Base-by-base conservation (phyloP, 257 asterid genomes). In the Salvia splendens region DNA sequence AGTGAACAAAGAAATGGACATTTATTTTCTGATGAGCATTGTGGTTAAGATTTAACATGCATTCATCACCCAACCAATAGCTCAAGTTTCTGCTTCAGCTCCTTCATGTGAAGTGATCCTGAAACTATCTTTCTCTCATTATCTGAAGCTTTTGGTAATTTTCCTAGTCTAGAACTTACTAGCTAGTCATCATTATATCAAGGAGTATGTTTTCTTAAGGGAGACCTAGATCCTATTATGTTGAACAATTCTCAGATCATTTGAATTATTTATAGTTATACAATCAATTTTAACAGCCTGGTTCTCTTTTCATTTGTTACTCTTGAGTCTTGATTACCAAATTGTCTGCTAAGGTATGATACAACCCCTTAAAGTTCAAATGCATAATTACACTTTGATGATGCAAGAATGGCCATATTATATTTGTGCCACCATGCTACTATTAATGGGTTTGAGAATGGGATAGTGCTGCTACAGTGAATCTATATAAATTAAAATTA, bases 71-170 rank as follows among this genome's bases (percentile, higher is more conserved):
- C 11, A 8, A 8, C 7, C 54, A 55, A 51, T 38, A 35, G 41
- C 67, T 57, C 41, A 50, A 69, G 11, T 36, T 69, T 46, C 40
- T 33, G 30, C 61, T 35, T 52, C 70, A 9, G 70, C 20, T 50
- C 0, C 14, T 47, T n/a, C 12, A n/a, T 24, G 30, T 24, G 30
- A 24, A 1, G 30, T 47, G 57, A 36, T 58, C 15, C 50, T 60
- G 5, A 8, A 36, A 4, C 10, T 24, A 24, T 9, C 50, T 38
- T 16, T 40, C 35, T 60, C 51, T 38, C 35, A 3, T 12, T 52
- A 24, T 52, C 11, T 16, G 4, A 41, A 53, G 45, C 28, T 67
- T 5, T 33, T 7, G 32, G 32, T 36, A 14, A 35, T 58, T 41
- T 3, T 54, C 48, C 72, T 40, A 36, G 51, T 52, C 28, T 38